Evolutionary conservation across 2,329 filamentous ascomycete species (phyloP).

Genomic region (Beauveria brongniartii): DNA sequence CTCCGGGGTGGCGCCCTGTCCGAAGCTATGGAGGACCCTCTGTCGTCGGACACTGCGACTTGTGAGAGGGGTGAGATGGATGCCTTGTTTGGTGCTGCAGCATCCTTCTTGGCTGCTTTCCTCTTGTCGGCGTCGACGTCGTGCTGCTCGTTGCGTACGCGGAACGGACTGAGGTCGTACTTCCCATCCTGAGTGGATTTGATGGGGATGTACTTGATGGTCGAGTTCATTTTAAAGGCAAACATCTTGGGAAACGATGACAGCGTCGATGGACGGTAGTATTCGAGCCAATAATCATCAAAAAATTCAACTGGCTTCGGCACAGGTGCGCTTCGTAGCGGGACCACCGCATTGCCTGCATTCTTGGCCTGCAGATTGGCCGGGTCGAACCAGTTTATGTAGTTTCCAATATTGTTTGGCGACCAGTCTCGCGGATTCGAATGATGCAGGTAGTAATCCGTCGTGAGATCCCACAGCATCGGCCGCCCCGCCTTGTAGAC

Average conservation of each 20-base stretch:
- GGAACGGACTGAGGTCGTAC: slow-evolving; percentile 84
- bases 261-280: slow-evolving; percentile 80
- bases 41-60: slow-evolving; percentile 28
- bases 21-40: slow-evolving; percentile 30
- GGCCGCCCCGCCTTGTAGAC: slow-evolving; percentile 80
- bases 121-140: slow-evolving; percentile 55
- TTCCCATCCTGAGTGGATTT: slow-evolving; percentile 63
- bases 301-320: slow-evolving; percentile 51
- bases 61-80: slow-evolving; percentile 26
- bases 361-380: slow-evolving; percentile 34
- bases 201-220: slow-evolving; percentile 72
- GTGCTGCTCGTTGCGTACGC: slow-evolving; percentile 55
- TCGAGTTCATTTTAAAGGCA: slow-evolving; percentile 85
- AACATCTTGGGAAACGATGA: slow-evolving; percentile 92
- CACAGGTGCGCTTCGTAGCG: slow-evolving; percentile 27
- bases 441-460: slow-evolving; percentile 95
- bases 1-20: slow-evolving; percentile 33
- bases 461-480: slow-evolving; percentile 92
- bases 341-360: slow-evolving; percentile 15
- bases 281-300: slow-evolving; percentile 97
- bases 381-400: slow-evolving; percentile 84
- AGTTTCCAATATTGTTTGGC: slow-evolving; percentile 54
- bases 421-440: slow-evolving; percentile 70
- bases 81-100: slow-evolving; percentile 48
- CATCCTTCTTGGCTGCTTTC: slow-evolving; percentile 58